phyloP scores from a whole-genome alignment of 2,329 filamentous ascomycete genomes.

The Hypoxylon rubiginosum region DNA sequence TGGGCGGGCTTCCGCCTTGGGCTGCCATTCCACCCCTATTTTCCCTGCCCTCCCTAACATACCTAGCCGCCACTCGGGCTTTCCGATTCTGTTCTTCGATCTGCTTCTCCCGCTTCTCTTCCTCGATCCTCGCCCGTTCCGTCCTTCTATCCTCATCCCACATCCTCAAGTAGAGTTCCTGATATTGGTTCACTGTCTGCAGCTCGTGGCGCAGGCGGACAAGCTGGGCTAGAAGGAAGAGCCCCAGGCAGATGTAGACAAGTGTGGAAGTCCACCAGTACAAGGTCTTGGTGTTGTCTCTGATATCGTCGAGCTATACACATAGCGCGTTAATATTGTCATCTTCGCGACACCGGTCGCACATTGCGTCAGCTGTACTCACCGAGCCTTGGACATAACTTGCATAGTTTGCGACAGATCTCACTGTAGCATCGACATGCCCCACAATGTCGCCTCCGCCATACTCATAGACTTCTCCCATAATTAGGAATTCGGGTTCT shows the following conservation, averaged over 20 bases:
- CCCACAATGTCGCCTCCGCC: neutral
- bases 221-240: slow-evolving; percentile 41
- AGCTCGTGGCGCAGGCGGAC: slow-evolving; percentile 38
- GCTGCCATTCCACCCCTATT: neutral
- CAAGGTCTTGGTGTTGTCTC: slow-evolving; percentile 36
- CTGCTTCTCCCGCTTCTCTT: slow-evolving; percentile 18
- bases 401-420: neutral
- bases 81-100: slow-evolving; percentile 2
- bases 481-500: slow-evolving; percentile 1
- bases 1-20: neutral
- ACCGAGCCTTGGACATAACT: slow-evolving; percentile 23
- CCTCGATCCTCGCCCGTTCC: slow-evolving; percentile 11
- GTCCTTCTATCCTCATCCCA: slow-evolving; percentile 43
- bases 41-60: neutral
- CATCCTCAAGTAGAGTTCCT: slow-evolving; percentile 41
- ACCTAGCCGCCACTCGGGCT: neutral
- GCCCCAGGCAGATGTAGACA: slow-evolving; percentile 33
- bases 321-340: slow-evolving; percentile 1
- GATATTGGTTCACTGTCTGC: slow-evolving; percentile 34
- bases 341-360: too few relatives aligned
- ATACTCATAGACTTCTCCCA: neutral
- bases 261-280: slow-evolving; percentile 46
- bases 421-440: slow-evolving; percentile 6
- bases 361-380: neutral
- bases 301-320: slow-evolving; percentile 38